Evolutionary conservation across 371 early-diverging fungal genomes (phyloP).

Genomic region (Dinochytrium kinnereticum): DNA sequence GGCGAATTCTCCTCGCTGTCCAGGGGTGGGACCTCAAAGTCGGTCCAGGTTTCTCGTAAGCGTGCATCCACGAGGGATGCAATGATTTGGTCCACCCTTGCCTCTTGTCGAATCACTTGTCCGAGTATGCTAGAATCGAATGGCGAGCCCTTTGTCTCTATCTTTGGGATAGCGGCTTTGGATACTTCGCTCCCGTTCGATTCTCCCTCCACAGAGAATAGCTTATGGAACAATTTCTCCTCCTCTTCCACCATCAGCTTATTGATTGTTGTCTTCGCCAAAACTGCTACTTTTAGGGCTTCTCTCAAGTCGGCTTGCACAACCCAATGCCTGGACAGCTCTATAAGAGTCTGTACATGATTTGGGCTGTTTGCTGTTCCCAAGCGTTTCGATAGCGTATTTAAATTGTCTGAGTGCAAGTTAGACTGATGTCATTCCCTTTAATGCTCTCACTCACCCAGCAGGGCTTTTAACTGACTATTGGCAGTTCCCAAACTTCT

Average conservation of each 20-base stretch:
- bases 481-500: neutral
- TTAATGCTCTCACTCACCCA: constrained; percentile 17
- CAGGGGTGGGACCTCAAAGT: too few species aligned
- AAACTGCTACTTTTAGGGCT: constrained; percentile 27
- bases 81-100: constrained; percentile 28
- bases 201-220: too few species aligned
- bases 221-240: neutral
- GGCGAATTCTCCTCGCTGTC: constrained; percentile 9
- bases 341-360: constrained; percentile 27
- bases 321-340: constrained; percentile 35
- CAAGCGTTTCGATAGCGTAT: constrained; percentile 20
- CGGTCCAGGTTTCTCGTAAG: too few species aligned
- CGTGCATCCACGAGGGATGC: constrained; percentile 27
- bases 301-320: constrained; percentile 24
- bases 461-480: constrained; percentile 12
- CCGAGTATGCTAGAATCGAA: constrained; percentile 2
- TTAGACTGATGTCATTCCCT: neutral
- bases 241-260: neutral
- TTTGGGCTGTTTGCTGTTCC: constrained; percentile 18
- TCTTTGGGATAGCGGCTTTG: neutral
- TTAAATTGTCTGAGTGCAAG: neutral
- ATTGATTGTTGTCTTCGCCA: constrained; percentile 21
- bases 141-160: neutral
- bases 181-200: neutral
- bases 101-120: constrained; percentile 20